Conservation (phyloP, 257 asterid species). For the Oldenlandia corymbosa region DNA sequence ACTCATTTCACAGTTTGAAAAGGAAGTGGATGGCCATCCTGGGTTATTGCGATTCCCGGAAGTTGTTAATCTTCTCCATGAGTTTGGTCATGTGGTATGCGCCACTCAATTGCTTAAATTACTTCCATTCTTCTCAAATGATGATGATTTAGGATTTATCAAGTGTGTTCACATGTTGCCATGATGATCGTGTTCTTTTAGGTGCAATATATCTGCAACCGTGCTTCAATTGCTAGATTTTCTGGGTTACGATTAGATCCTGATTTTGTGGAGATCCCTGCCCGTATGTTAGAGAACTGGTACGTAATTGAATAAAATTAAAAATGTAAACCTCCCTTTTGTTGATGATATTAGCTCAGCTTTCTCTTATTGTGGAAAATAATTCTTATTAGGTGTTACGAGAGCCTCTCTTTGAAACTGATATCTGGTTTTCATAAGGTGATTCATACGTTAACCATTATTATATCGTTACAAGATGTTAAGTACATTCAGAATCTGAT, state of each 20-base stretch:
- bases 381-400: conserved; percentile 65
- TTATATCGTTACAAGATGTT: not conserved
- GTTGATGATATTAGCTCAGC: no score
- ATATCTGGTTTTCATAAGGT: conserved; percentile 97
- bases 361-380: no score
- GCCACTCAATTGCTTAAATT: conserved; percentile 6
- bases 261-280: conserved; percentile 93
- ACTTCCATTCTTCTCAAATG: not conserved
- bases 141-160: conserved; percentile 4
- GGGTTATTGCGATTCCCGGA: conserved; percentile 79
- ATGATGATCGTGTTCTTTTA: conserved; percentile 29
- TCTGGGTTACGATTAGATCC: conserved; percentile 94
- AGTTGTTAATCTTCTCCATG: conserved; percentile 83
- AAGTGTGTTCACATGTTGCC: not conserved
- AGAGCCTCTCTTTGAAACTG: conserved; percentile 59
- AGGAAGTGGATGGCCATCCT: conserved; percentile 59
- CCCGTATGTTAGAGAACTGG: conserved; percentile 83
- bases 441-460: conserved; percentile 4
- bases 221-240: conserved; percentile 77
- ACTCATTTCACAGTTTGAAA: conserved; percentile 73
- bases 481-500: not conserved
- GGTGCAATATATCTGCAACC: conserved; percentile 84
- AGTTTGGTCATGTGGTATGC: conserved; percentile 96
- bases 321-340: conserved; percentile 10
- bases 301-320: conserved; percentile 16